Conservation (phyloP, 139 green algal species). For the Nannochloris sp. region DNA sequence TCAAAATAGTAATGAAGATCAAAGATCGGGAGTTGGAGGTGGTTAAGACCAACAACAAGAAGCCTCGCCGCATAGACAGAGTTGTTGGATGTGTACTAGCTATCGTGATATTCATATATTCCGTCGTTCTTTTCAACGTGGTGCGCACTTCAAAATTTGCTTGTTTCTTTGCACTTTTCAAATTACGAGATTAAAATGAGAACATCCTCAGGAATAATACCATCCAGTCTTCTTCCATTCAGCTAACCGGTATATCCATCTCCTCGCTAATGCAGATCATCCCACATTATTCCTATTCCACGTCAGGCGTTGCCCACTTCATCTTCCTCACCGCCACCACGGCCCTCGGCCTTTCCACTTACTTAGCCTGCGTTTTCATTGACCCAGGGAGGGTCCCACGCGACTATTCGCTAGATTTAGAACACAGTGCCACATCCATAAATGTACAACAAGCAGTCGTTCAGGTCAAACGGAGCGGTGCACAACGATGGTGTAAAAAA, state of each 20-base stretch:
- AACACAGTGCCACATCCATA: neutral
- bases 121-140: conserved; percentile 1
- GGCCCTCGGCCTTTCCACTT: conserved; percentile 37
- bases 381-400: conserved; percentile 48
- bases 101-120: conserved; percentile 12
- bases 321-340: conserved; percentile 34
- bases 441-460: conserved; percentile 14
- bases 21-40: no score
- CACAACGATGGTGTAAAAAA: conserved; percentile 22
- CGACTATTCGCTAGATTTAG: conserved; percentile 35
- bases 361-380: conserved; percentile 49
- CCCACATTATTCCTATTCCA: conserved; percentile 54
- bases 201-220: no score
- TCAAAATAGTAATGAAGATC: no score
- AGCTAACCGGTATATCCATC: neutral
- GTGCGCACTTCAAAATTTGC: conserved; percentile 2
- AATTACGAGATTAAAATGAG: no score
- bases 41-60: no score
- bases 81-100: neutral
- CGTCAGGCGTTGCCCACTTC: conserved; percentile 54
- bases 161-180: neutral
- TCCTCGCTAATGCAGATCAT: conserved; percentile 42
- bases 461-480: conserved; percentile 38
- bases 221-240: neutral
- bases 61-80: neutral